Percentiles rank a stretch among this genome's conserved stretches.
phyloP scores from a whole-genome alignment of 208 protist genomes.

The Wallacemonas sp. region DNA sequence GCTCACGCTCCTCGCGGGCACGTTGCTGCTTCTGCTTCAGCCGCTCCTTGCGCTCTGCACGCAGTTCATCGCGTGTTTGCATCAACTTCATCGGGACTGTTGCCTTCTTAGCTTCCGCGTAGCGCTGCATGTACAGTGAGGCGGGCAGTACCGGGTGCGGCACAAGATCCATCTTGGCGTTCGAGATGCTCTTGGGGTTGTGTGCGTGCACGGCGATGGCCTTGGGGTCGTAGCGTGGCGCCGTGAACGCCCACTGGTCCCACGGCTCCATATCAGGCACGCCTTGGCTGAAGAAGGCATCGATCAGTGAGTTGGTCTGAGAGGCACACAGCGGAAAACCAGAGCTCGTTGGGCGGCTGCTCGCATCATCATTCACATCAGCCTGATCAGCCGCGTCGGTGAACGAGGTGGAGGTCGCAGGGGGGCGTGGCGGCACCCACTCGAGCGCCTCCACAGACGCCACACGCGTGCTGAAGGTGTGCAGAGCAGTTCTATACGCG shows the following conservation, averaged over 20 bases:
- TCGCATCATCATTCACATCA: not conserved
- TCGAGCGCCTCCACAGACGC: not conserved
- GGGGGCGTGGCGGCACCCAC: not conserved
- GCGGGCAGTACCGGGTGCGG: constrained; percentile 62
- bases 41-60: constrained; percentile 59
- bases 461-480: constrained; percentile 12
- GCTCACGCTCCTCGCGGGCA: constrained; percentile 34
- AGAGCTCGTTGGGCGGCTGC: not conserved
- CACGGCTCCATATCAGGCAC: constrained; percentile 86
- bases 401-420: not conserved
- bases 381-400: no score
- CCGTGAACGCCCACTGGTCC: constrained; percentile 66
- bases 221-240: constrained; percentile 57
- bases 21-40: constrained; percentile 50
- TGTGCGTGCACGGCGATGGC: constrained; percentile 7
- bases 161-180: constrained; percentile 34
- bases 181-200: constrained; percentile 15
- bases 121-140: constrained; percentile 54
- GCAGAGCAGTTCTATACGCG: constrained; percentile 31
- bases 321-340: constrained; percentile 5
- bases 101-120: constrained; percentile 24
- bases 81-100: constrained; percentile 32
- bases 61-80: constrained; percentile 66
- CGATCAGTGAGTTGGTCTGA: constrained; percentile 45
- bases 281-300: constrained; percentile 51